These are phyloP conservation scores for Purpureocillium takamizusanense DNA, from an alignment of 2,329 filamentous ascomycete species.

Conservation along the genomic window DNA sequence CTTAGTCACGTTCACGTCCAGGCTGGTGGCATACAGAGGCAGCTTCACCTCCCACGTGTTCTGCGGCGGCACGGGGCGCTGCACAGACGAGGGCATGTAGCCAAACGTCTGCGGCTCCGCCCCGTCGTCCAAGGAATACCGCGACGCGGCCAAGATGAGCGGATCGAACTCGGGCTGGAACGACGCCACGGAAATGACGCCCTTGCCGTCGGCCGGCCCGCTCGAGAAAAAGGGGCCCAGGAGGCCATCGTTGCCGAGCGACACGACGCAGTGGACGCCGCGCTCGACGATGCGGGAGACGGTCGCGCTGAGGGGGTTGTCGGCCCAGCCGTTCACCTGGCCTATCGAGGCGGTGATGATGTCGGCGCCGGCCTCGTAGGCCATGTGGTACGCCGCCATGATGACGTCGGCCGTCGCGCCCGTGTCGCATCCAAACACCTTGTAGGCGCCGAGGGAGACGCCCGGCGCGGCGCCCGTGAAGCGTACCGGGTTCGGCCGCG, in stretches of 20 bases:
- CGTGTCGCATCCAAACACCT: slow-evolving; percentile 46
- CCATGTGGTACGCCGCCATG: slow-evolving; percentile 48
- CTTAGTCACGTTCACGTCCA: no score
- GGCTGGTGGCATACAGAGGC: no score
- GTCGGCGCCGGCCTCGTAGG: slow-evolving; percentile 36
- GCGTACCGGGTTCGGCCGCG: slow-evolving; percentile 39
- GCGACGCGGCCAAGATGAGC: no score
- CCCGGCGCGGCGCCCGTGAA: slow-evolving; percentile 50
- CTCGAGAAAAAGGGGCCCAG: slow-evolving; percentile 36
- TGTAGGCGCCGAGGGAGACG: slow-evolving; percentile 46
- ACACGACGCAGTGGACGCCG: slow-evolving; percentile 43
- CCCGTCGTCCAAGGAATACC: no score
- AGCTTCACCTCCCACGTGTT: no score
- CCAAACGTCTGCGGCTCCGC: no score
- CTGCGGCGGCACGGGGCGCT: no score
- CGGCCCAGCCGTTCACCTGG: slow-evolving; percentile 38
- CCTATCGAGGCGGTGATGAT: slow-evolving; percentile 38
- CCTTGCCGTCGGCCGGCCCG: slow-evolving; percentile 36
- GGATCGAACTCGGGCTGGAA: no score
- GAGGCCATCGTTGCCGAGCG: slow-evolving; percentile 40
- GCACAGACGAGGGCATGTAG: no score
- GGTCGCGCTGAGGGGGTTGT: slow-evolving; percentile 38
- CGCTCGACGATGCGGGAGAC: slow-evolving; percentile 42
- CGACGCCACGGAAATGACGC: slow-evolving; percentile 38
- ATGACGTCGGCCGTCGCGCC: slow-evolving; percentile 44